Evolutionary conservation across 164 flowering plant genomes (phyloP).

Genomic region (Piper longum): DNA sequence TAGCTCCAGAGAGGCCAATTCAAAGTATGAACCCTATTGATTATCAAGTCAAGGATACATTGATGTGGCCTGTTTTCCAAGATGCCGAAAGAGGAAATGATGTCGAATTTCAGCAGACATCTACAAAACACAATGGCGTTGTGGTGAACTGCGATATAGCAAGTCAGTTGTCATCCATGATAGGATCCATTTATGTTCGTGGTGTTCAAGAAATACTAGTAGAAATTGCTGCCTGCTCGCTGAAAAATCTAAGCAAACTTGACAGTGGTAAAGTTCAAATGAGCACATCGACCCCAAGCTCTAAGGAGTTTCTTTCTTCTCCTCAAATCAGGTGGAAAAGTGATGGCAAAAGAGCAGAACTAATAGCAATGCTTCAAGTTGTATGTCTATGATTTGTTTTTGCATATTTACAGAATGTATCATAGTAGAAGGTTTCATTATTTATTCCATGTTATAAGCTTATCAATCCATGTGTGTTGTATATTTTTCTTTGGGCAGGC

Average conservation of each 20-base stretch:
- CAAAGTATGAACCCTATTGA: neutral
- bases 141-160: conserved; percentile 21
- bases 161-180: conserved; percentile 13
- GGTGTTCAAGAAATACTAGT: conserved; percentile 66
- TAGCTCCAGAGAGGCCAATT: conserved; percentile 10
- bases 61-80: neutral
- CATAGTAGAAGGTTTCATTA: neutral
- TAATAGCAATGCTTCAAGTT: conserved; percentile 57
- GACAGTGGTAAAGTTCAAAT: conserved; percentile 14
- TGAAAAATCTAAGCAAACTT: conserved; percentile 27
- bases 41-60: conserved; percentile 2
- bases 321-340: conserved; percentile 11
- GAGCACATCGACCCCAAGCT: conserved; percentile 6
- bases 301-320: conserved; percentile 16
- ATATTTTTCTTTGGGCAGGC: conserved; percentile 30
- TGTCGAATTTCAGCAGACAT: conserved; percentile 30
- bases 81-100: neutral
- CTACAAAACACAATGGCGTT: conserved; percentile 28
- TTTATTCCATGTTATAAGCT: neutral
- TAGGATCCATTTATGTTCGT: conserved; percentile 46
- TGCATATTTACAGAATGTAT: neutral
- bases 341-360: conserved; percentile 46
- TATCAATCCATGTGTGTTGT: neutral
- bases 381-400: conserved; percentile 21
- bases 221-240: conserved; percentile 44